These are phyloP conservation scores for Talaromyces sp. DNA, from an alignment of 2,329 filamentous ascomycete species.

Conservation along the genomic window DNA sequence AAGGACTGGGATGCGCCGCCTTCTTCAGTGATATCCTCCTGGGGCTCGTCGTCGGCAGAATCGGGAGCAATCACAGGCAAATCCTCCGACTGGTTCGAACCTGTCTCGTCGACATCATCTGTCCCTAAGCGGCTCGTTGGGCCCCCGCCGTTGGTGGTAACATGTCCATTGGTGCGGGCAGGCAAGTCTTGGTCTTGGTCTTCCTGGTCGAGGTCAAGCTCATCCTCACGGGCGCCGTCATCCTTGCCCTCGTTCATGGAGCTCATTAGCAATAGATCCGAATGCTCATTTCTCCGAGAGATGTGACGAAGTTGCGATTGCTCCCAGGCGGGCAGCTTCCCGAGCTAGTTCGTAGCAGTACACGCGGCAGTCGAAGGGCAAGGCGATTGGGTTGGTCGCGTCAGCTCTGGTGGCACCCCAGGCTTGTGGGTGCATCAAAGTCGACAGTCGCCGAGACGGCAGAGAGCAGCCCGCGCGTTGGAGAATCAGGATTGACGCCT, in stretches of 20 bases:
- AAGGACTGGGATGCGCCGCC: slow-evolving; percentile 19
- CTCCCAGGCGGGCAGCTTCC: slow-evolving; percentile 27
- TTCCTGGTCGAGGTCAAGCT: slow-evolving; percentile 42
- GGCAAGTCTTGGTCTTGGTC: slow-evolving; percentile 17
- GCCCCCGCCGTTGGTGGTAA: slow-evolving; percentile 17
- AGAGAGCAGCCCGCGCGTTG: background rate
- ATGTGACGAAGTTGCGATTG: slow-evolving; percentile 43
- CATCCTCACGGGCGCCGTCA: slow-evolving; percentile 55
- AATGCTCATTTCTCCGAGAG: slow-evolving; percentile 49
- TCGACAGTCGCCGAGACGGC: background rate
- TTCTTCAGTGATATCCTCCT: slow-evolving; percentile 13
- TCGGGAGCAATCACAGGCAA: slow-evolving; percentile 22
- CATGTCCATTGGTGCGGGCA: slow-evolving; percentile 23
- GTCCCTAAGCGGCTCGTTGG: slow-evolving; percentile 10
- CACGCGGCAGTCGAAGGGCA: background rate
- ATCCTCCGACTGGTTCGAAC: slow-evolving; percentile 20
- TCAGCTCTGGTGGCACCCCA: background rate
- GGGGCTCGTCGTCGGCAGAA: slow-evolving; percentile 15
- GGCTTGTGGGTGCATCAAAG: background rate
- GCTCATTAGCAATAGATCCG: slow-evolving; percentile 56
- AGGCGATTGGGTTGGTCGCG: background rate
- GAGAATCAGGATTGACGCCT: background rate
- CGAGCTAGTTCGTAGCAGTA: background rate
- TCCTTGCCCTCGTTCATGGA: slow-evolving; percentile 60
- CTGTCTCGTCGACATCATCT: slow-evolving; percentile 15